Percentiles rank a stretch among this genome's conserved stretches.
Evolutionary conservation across 2,329 filamentous ascomycete species (phyloP).

Genomic region (Zymoseptoria crescenta): DNA sequence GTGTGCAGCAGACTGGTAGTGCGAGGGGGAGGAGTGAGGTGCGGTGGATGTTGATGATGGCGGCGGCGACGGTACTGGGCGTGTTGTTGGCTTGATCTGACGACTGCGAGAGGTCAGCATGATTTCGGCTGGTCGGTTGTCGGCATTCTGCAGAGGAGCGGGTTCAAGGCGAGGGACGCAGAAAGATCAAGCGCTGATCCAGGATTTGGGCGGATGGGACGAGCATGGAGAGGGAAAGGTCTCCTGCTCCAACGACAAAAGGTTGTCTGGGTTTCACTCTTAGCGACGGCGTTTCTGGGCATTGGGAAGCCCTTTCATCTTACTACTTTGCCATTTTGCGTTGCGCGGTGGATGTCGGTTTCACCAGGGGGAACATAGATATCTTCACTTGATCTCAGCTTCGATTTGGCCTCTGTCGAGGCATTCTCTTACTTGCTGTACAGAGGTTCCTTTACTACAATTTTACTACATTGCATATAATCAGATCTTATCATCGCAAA

Average conservation of each 20-base stretch:
- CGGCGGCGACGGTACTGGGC: constrained; percentile 1
- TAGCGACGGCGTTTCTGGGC: not conserved
- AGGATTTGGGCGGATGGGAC: not conserved
- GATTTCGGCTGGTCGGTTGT: not conserved
- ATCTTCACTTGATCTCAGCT: not conserved
- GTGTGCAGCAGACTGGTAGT: not conserved
- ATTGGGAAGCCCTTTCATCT: not conserved
- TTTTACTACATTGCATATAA: not conserved
- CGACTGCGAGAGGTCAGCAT: not conserved
- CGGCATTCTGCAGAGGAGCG: not conserved
- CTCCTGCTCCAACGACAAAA: not conserved
- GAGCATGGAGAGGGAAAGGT: not conserved
- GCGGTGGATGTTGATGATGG: not conserved
- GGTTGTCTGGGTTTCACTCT: not conserved
- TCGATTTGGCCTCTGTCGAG: not conserved
- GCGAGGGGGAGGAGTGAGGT: not conserved
- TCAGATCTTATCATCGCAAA: not conserved
- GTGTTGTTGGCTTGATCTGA: constrained; percentile 1
- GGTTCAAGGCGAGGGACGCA: not conserved
- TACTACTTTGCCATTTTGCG: not conserved
- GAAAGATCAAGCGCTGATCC: constrained; percentile 24
- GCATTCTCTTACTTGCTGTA: not conserved
- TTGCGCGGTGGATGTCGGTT: not conserved
- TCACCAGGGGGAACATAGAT: no score
- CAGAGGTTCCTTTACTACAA: not conserved